phyloP scores from a whole-genome alignment of 2,329 filamentous ascomycete genomes.

The Penicillium freii region DNA sequence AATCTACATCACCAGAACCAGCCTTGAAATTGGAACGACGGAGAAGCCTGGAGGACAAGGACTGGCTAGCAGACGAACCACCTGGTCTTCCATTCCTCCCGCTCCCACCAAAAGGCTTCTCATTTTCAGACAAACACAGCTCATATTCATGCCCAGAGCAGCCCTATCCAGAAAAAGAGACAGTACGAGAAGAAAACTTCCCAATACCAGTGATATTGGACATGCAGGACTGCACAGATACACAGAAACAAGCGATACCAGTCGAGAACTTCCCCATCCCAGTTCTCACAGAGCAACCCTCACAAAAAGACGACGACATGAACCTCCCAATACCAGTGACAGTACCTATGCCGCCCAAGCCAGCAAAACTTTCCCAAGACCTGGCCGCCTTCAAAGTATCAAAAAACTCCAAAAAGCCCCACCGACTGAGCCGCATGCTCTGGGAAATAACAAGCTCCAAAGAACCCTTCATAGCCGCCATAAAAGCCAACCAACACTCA shows the following conservation, averaged over 20 bases:
- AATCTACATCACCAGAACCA: too few relatives aligned
- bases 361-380: not conserved
- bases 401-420: not conserved
- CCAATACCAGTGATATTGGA: slow-evolving; percentile 14
- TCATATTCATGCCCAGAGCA: not conserved
- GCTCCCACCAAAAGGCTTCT: too few relatives aligned
- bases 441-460: slow-evolving; percentile 6
- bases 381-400: not conserved
- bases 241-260: slow-evolving; percentile 4
- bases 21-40: too few relatives aligned
- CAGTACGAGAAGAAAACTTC: slow-evolving; percentile 9
- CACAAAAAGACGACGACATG: not conserved
- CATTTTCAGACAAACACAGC: too few relatives aligned
- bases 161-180: not conserved
- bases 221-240: slow-evolving; percentile 2
- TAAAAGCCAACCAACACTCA: too few relatives aligned
- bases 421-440: not conserved
- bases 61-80: too few relatives aligned
- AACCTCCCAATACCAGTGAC: not conserved
- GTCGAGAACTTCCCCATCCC: slow-evolving; percentile 12
- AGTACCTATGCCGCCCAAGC: not conserved
- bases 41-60: too few relatives aligned
- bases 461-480: slow-evolving; percentile 10
- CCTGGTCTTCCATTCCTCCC: too few relatives aligned
- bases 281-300: not conserved